Percentiles rank a stretch among this genome's conserved stretches.
Conservation (phyloP, 768 basidiomycete genomes). For the Mrakia frigida region DNA sequence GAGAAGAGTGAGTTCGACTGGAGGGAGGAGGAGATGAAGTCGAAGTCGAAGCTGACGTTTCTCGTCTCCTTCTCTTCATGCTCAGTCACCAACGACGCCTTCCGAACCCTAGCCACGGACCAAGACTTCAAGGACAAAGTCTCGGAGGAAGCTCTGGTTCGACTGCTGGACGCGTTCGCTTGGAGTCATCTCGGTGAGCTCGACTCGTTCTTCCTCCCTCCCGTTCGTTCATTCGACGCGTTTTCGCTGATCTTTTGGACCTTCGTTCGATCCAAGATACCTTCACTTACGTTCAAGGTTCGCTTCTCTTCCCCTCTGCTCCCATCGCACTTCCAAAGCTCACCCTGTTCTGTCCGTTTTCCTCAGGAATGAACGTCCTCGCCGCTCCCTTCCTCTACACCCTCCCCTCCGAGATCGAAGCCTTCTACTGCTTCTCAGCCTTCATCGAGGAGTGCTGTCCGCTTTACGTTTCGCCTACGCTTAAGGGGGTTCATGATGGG, state of each 20-base stretch:
- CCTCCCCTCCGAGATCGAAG: slow-evolving; percentile 96
- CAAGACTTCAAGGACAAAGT: slow-evolving; percentile 96
- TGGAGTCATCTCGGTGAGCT: slow-evolving; percentile 81
- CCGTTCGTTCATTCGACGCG: no score
- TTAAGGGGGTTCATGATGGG: slow-evolving; percentile 92
- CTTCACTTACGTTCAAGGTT: slow-evolving; percentile 90
- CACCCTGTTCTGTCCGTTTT: not conserved
- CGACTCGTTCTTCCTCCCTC: not conserved
- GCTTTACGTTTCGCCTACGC: slow-evolving; percentile 90
- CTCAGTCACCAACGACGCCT: slow-evolving; percentile 23
- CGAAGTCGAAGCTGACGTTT: not conserved
- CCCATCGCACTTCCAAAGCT: not conserved
- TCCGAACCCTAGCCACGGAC: slow-evolving; percentile 88
- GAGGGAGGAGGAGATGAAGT: not conserved
- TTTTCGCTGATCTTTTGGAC: no score
- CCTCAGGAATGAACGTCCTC: slow-evolving; percentile 83
- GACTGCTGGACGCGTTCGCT: slow-evolving; percentile 94
- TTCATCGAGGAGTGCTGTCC: slow-evolving; percentile 95
- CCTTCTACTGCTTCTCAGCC: slow-evolving; percentile 91
- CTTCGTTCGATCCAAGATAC: no score
- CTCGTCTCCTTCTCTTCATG: slow-evolving; percentile 48
- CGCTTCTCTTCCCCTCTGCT: not conserved
- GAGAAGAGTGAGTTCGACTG: slow-evolving; percentile 41
- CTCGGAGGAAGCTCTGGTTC: slow-evolving; percentile 91
- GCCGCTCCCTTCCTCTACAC: slow-evolving; percentile 96